Base-by-base conservation (phyloP, 192 early-diverging fungal species). In the Lunasporangiospora selenospora region DNA sequence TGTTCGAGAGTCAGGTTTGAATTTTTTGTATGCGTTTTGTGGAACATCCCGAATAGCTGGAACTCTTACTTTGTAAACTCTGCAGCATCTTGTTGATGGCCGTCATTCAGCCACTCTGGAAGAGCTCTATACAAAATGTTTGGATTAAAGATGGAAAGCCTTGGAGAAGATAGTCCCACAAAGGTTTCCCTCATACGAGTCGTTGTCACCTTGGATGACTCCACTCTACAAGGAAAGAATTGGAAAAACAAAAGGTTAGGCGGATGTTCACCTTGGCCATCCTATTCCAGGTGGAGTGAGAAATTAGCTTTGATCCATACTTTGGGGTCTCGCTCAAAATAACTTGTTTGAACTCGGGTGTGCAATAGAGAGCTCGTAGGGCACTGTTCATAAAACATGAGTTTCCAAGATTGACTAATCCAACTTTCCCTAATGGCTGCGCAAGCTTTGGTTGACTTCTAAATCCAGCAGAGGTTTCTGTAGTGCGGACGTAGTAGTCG, bases 361-460 rank as follows among this genome's bases (percentile, higher is more conserved):
- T 62, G 31, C 67, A 71, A n/a, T 60, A 71, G 3, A 71, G 32
- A 21, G 83, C 89, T 77, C 87, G 90, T 21, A 95, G 58, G 0
- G 90, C 89, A 19, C 87, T 87, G 67, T 94, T 95, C 83, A 95
- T 86, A 64, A 93, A 95, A 73, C 93, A 95, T 4, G 91, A 92
- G 69, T 95, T 95, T 26, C 93, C 92, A 58, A 90, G 65, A 55
- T 95, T 95, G 56, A 88, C 79, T 16, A 95, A 76, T 13, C 93
- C 93, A 7, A 65, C 70, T 58, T 71, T 71, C 13, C 67, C 67
- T 12, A 71, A 27, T 0, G 67, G 67, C 16, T 71, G 67, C 23
- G 40, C 38, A 30, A 71, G 44, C 23, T 51, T 49, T 29, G 59
- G 29, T 24, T 41, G 53, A 18, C 47, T 31, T 9, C 59, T 34